Evolutionary conservation across 73 alveolate genomes (phyloP).

Genomic region (Symbiodinium natans): DNA sequence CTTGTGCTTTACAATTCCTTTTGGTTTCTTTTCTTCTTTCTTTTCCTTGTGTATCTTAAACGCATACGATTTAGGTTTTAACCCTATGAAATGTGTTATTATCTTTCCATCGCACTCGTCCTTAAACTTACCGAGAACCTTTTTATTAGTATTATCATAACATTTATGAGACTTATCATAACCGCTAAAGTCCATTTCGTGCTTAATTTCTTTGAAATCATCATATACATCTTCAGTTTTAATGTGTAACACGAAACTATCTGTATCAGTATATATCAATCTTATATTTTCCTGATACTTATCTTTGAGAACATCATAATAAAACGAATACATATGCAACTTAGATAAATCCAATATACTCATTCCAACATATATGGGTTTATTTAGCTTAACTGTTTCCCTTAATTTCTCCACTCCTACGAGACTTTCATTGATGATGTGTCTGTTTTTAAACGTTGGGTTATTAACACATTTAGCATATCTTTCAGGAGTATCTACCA

Average conservation of each 20-base stretch:
- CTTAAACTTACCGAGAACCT: too few species aligned
- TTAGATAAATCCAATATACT: too few species aligned
- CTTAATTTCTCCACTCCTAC: background rate
- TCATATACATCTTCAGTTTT: constrained; percentile 25
- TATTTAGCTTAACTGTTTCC: background rate
- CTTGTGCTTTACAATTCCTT: constrained; percentile 36
- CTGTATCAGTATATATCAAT: constrained; percentile 49
- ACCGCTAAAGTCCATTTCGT: constrained; percentile 30
- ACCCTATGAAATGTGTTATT: too few species aligned
- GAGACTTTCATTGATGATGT: constrained; percentile 44
- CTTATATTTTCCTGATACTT: constrained; percentile 18
- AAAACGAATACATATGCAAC: too few species aligned
- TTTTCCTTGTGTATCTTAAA: background rate
- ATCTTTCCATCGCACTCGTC: too few species aligned
- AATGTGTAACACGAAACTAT: constrained; percentile 43
- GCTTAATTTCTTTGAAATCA: constrained; percentile 29
- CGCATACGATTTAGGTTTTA: too few species aligned
- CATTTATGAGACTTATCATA: constrained; percentile 11
- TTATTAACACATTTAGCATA: constrained; percentile 25
- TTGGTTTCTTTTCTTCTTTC: constrained; percentile 23
- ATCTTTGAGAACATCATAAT: constrained; percentile 22
- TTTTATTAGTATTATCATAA: background rate
- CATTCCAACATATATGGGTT: too few species aligned
- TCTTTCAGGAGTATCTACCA: constrained; percentile 37
- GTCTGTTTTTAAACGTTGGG: constrained; percentile 18